phyloP scores from a whole-genome alignment of 1,139 yeast species.

The Blastobotrys capitulatus region DNA sequence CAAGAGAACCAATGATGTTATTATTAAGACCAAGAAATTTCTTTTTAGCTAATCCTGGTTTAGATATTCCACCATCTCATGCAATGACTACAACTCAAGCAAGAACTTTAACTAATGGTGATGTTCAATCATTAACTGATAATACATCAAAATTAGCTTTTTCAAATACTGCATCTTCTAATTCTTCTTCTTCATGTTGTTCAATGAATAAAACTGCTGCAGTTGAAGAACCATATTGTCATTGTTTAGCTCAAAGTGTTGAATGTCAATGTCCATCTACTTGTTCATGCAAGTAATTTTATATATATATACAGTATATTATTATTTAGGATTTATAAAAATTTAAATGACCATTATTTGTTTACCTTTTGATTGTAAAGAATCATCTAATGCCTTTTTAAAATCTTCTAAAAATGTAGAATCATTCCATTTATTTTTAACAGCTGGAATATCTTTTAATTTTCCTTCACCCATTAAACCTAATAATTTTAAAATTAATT shows the following conservation, averaged over 20 bases:
- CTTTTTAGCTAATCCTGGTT: constrained; percentile 69
- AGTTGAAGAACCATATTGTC: background rate
- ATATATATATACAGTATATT: background rate
- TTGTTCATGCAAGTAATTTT: constrained; percentile 5
- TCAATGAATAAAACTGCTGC: constrained; percentile 3
- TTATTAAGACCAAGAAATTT: constrained; percentile 74
- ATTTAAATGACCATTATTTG: constrained; percentile 28
- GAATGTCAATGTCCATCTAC: constrained; percentile 1
- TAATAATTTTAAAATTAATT: constrained; percentile 56
- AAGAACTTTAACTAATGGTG: constrained; percentile 8
- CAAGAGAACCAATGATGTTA: constrained; percentile 72
- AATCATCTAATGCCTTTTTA: constrained; percentile 47
- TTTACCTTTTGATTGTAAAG: constrained; percentile 38
- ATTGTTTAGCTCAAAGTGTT: background rate
- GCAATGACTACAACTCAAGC: constrained; percentile 11
- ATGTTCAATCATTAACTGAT: constrained; percentile 7
- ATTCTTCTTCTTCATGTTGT: constrained; percentile 1
- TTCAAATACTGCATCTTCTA: background rate
- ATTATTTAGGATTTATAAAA: background rate
- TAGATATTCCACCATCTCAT: constrained; percentile 56
- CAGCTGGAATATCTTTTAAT: constrained; percentile 55
- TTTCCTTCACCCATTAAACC: constrained; percentile 48
- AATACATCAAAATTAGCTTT: constrained; percentile 9
- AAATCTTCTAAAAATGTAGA: constrained; percentile 44
- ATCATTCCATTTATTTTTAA: constrained; percentile 41